Conservation (phyloP, 495 filamentous ascomycete species). For the Penicillium bovifimosum region DNA sequence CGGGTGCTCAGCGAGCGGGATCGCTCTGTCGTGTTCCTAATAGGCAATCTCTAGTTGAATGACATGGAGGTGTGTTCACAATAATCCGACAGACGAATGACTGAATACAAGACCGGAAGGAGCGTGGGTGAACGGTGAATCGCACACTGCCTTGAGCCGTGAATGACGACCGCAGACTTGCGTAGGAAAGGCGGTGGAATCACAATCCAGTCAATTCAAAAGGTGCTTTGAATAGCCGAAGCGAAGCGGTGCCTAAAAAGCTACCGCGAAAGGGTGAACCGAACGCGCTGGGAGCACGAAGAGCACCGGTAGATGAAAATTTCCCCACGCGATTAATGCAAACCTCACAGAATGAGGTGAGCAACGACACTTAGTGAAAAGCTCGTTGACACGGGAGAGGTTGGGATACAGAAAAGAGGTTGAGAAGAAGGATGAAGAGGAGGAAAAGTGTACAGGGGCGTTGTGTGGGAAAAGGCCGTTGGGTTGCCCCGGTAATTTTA, state of each 20-base stretch:
- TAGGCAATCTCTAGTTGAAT: conserved; percentile 39
- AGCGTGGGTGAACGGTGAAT: conserved; percentile 11
- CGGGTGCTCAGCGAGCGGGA: conserved; percentile 40
- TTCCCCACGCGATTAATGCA: conserved; percentile 30
- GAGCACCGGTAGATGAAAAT: conserved; percentile 15
- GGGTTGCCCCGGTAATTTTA: conserved; percentile 8
- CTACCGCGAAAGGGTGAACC: conserved; percentile 5
- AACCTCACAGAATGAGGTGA: conserved; percentile 25
- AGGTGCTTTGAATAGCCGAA: conserved; percentile 7
- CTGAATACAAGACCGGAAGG: conserved; percentile 23
- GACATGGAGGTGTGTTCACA: conserved; percentile 33
- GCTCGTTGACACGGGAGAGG: conserved; percentile 38
- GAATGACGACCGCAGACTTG: not conserved
- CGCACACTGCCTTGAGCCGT: not conserved
- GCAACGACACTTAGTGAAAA: conserved; percentile 53
- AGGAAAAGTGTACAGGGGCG: conserved; percentile 17
- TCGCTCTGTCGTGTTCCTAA: conserved; percentile 33
- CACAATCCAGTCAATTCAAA: conserved; percentile 5
- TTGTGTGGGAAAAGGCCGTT: conserved; percentile 16
- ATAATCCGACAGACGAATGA: conserved; percentile 19
- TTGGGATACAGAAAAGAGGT: conserved; percentile 13
- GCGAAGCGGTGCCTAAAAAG: not conserved
- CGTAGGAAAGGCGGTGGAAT: not conserved
- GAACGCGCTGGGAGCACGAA: conserved; percentile 7
- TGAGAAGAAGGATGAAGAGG: conserved; percentile 15